Percentiles rank a stretch among this genome's conserved stretches.
phyloP scores from a whole-genome alignment of 1,139 yeast species.

The Maudiozyma humilis region DNA sequence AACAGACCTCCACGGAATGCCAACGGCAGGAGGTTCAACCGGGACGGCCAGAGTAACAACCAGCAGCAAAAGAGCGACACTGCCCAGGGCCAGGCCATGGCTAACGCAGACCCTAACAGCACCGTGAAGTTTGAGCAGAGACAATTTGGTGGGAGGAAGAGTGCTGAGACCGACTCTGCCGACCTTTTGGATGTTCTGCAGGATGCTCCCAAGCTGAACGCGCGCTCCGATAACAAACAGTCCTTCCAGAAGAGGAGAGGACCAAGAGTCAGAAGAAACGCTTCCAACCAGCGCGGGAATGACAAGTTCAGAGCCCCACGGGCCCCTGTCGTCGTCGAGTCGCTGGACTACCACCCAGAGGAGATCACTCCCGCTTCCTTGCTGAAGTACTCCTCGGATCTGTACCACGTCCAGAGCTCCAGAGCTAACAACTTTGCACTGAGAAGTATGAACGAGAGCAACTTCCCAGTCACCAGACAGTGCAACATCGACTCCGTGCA shows the following conservation, averaged over 20 bases:
- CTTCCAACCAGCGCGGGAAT: not conserved
- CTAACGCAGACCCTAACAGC: constrained; percentile 3
- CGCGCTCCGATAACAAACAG: not conserved
- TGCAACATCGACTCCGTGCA: constrained; percentile 10
- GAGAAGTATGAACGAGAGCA: constrained; percentile 15
- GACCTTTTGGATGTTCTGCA: constrained; percentile 3
- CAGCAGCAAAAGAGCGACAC: not conserved
- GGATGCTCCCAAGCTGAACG: not conserved
- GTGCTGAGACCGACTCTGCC: not conserved
- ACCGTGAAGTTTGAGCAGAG: constrained; percentile 3
- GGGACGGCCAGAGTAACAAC: not conserved
- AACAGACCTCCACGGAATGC: not conserved
- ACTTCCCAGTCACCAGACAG: constrained; percentile 22
- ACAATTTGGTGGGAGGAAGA: constrained; percentile 4
- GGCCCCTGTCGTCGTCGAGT: not conserved
- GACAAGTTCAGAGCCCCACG: constrained; percentile 1
- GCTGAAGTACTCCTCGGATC: constrained; percentile 18
- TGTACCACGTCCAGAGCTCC: constrained; percentile 15
- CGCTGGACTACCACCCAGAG: constrained; percentile 16
- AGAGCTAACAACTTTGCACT: constrained; percentile 19
- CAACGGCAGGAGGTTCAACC: constrained; percentile 1
- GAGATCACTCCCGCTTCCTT: constrained; percentile 22
- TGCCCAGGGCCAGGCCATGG: not conserved
- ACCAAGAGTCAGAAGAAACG: constrained; percentile 1
- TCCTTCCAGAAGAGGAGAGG: not conserved